Evolutionary conservation across 257 asterid genomes (phyloP).

Genomic region (Gardenia jasminoides): DNA sequence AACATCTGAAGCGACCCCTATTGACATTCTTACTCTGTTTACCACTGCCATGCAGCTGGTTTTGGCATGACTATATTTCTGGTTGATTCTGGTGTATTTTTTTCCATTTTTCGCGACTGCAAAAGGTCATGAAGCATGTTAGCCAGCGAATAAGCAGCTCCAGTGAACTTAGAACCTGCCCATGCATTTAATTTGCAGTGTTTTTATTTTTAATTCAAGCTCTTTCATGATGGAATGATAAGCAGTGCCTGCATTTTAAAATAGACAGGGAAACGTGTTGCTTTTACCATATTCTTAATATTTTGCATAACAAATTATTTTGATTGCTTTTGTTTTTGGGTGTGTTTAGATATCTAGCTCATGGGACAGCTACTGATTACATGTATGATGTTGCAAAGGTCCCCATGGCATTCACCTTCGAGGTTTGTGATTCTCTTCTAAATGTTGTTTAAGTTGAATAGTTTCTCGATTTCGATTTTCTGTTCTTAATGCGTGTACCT

Average conservation of each 20-base stretch:
- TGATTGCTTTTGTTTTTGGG: conserved; percentile 2
- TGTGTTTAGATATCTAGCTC: conserved; percentile 79
- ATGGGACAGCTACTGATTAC: conserved; percentile 96
- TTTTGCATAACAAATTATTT: conserved; percentile 4
- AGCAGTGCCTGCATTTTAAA: no score
- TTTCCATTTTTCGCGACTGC: neutral
- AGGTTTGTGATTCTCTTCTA: conserved; percentile 46
- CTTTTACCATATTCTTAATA: neutral
- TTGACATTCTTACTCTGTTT: neutral
- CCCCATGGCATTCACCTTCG: conserved; percentile 97
- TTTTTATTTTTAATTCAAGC: neutral
- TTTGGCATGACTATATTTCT: no score
- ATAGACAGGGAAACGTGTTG: neutral
- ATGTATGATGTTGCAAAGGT: conserved; percentile 93
- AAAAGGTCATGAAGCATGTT: neutral
- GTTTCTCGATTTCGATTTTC: conserved; percentile 4
- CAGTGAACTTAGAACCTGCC: neutral
- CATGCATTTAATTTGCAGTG: neutral
- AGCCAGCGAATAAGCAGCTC: neutral
- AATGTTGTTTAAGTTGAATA: neutral
- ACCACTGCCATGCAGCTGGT: neutral
- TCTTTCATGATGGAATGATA: neutral
- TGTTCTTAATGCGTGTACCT: conserved; percentile 7
- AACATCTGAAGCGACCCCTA: neutral
- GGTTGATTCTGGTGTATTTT: neutral